A percentile compares a stretch with the other conserved stretches of the same genome.
These are phyloP conservation scores for Arachnopeziza araneosa DNA, from an alignment of 2,329 filamentous ascomycete species.

Conservation along the genomic window DNA sequence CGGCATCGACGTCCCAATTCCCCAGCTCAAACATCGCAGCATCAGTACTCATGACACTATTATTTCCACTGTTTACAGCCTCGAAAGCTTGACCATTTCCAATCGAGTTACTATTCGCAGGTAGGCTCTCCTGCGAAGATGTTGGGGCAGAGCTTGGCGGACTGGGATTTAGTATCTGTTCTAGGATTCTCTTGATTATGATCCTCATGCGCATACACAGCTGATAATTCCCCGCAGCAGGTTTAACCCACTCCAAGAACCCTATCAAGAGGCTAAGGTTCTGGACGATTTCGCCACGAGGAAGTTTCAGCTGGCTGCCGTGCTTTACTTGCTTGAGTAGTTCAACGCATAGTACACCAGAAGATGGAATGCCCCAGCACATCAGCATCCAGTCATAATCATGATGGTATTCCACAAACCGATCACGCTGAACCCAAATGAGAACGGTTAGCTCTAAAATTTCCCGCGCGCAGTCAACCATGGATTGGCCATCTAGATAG, in stretches of 20 bases:
- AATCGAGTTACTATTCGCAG: neutral
- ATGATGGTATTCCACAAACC: constrained; percentile 35
- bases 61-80: too few relatives aligned
- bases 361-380: constrained; percentile 44
- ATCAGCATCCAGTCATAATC: constrained; percentile 49
- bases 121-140: constrained; percentile 3
- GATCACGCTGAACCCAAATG: constrained; percentile 46
- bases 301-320: constrained; percentile 34
- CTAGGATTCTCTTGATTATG: constrained; percentile 46
- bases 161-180: constrained; percentile 41
- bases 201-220: constrained; percentile 41
- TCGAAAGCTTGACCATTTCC: neutral
- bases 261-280: constrained; percentile 46
- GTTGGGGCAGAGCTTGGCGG: constrained; percentile 3
- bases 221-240: constrained; percentile 43
- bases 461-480: constrained; percentile 40
- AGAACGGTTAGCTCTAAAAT: constrained; percentile 42
- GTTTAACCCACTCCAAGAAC: constrained; percentile 46
- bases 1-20: constrained; percentile 4
- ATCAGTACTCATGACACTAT: neutral
- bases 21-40: neutral
- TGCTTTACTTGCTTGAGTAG: constrained; percentile 39
- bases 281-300: constrained; percentile 44
- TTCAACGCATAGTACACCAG: constrained; percentile 46
- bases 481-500: constrained; percentile 34